Base-by-base conservation (phyloP, 495 filamentous ascomycete genomes). In the Tuber brumale region DNA sequence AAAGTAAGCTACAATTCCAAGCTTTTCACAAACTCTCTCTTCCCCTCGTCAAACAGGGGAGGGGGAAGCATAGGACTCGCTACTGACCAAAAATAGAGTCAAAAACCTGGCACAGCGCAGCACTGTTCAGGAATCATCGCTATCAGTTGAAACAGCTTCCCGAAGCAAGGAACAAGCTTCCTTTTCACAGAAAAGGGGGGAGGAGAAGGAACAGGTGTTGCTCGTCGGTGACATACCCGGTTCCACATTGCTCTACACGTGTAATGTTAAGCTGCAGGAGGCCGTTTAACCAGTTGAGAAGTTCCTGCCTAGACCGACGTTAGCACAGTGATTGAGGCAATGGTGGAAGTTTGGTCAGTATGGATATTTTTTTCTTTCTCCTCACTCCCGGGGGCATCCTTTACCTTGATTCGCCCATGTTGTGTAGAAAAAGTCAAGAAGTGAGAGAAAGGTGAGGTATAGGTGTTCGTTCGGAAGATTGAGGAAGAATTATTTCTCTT, bases 181-280 rank as follows among this genome's bases (percentile, higher is more conserved):
- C 39, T 71, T 71, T 37, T n/a, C 43, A 72, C 27, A 72, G 46
- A 41, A n/a, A 70, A 76, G 71, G 42, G 74, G 74, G 46, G 70
- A 72, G 74, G 74, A 35, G 73, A 27, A n/a, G 23, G n/a, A 31
- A 61, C 21, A 27, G n/a, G 46, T 45, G 75, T 66, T 75, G 69
- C 18, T 70, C 44, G 70, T 43, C 74, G 66, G 51, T 70, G 83
- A 84, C 92, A 81, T 92, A 99, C 95, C 95, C 95, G 81, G 95
- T 98, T 81, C 95, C 95, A 85, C 95, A 97, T 88, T 99, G 96
- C 86, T 99, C 95, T 84, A 99, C 92, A 86, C 97, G 97, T 83
- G 95, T 97, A 75, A 99, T 89, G 86, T 98, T 98, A 80, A 98
- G 89, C 87, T 97, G 93, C 74, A 99, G 90, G 72, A 98, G 93